Conservation (phyloP, 2,329 filamentous ascomycete species). For the Paraphaeosphaeria minitans region DNA sequence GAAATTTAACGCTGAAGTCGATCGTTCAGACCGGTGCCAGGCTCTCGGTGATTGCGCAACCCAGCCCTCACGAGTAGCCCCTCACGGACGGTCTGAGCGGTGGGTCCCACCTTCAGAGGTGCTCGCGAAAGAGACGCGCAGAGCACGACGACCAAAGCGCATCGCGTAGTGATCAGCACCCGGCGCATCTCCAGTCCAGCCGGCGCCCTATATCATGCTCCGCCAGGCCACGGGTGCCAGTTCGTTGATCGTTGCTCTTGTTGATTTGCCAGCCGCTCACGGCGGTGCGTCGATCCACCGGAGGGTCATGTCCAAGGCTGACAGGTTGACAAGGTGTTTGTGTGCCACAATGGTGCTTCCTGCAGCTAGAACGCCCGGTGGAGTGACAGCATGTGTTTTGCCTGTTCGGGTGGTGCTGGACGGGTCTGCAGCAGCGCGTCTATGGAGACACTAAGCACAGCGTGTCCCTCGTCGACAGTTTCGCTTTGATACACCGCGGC, state of each 20-base stretch:
- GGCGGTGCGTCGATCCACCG: conserved; percentile 42
- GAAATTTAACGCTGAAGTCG: conserved; percentile 43
- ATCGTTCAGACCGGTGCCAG: conserved; percentile 43
- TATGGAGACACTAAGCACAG: conserved; percentile 15
- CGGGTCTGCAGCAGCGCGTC: conserved; percentile 9
- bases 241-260: conserved; percentile 38
- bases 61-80: conserved; percentile 28
- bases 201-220: conserved; percentile 28
- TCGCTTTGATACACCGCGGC: conserved; percentile 43
- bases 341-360: conserved; percentile 32
- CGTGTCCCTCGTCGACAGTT: conserved; percentile 35
- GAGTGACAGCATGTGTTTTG: conserved; percentile 36
- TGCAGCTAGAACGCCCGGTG: conserved; percentile 13
- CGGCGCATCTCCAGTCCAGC: conserved; percentile 19
- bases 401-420: conserved; percentile 31
- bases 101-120: conserved; percentile 6
- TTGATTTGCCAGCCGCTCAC: conserved; percentile 46
- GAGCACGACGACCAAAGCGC: conserved; percentile 25
- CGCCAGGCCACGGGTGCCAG: conserved; percentile 28
- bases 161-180: conserved; percentile 24
- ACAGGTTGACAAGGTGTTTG: conserved; percentile 41
- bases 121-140: not conserved
- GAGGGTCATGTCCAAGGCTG: conserved; percentile 37
- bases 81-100: conserved; percentile 17
- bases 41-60: conserved; percentile 49